Conservation (phyloP, 208 protist species). For the Leishmania martiniquensis region DNA sequence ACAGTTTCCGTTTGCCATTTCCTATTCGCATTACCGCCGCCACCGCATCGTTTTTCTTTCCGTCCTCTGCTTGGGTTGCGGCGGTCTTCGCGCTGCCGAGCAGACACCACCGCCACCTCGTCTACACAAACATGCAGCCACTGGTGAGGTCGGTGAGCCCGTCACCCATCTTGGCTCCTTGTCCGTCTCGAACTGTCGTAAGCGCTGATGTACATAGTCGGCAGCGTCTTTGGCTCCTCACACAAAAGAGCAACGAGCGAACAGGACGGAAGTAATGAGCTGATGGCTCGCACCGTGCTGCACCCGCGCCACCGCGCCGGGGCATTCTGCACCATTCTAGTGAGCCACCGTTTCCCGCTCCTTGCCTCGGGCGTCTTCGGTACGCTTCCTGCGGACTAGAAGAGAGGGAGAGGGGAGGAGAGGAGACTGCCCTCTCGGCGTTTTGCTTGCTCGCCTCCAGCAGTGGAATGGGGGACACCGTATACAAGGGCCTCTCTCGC, state of each 20-base stretch:
- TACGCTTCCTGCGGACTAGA: conserved; percentile 1
- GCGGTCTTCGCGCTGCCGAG: not conserved
- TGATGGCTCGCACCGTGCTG: not conserved
- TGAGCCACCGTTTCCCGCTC: not conserved
- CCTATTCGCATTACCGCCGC: not conserved
- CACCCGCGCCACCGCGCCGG: not conserved
- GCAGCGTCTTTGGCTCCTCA: not conserved
- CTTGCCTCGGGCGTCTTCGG: not conserved
- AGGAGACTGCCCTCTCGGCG: not conserved
- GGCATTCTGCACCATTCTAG: not conserved
- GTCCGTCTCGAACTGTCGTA: not conserved
- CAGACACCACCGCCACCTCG: not conserved
- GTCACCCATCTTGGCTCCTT: not conserved
- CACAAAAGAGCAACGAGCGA: not conserved
- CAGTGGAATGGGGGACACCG: not conserved
- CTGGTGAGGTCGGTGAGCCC: not conserved
- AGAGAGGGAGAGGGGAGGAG: too few relatives aligned
- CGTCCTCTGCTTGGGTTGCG: too few relatives aligned
- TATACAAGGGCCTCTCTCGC: not conserved
- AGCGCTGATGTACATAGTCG: conserved; percentile 2
- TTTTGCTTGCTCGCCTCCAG: not conserved
- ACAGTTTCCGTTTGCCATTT: not conserved
- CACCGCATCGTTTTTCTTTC: not conserved
- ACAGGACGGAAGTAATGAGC: not conserved
- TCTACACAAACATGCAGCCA: not conserved